Evolutionary conservation across 441 rosid species (phyloP).

Genomic region (Biscutella laevigata): DNA sequence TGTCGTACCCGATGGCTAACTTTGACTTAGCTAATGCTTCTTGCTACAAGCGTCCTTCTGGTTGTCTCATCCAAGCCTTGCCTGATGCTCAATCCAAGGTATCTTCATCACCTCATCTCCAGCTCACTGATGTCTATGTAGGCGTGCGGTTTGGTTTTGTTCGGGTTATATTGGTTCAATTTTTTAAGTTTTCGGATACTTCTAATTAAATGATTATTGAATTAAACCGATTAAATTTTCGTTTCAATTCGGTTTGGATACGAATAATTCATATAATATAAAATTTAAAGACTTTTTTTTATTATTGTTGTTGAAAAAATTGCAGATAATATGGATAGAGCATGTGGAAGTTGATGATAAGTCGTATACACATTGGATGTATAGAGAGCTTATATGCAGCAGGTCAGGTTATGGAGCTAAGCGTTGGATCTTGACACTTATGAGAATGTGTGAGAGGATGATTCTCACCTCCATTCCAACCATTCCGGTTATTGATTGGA

Average conservation of each 20-base stretch:
- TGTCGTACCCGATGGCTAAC: no score
- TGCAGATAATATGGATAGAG: conserved; percentile 68
- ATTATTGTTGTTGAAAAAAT: no score
- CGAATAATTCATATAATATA: no score
- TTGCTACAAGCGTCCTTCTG: conserved; percentile 67
- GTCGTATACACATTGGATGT: conserved; percentile 42
- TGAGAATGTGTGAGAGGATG: conserved; percentile 59
- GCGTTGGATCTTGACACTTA: conserved; percentile 50
- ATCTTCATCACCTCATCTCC: conserved; percentile 1
- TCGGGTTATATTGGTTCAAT: no score
- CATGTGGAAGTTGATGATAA: conserved; percentile 65
- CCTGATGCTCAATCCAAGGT: conserved; percentile 45
- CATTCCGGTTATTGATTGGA: conserved; percentile 23
- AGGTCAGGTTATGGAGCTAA: conserved; percentile 51
- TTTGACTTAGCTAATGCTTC: conserved; percentile 6
- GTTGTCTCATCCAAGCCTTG: conserved; percentile 58
- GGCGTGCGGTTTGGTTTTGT: no score
- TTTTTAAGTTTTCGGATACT: no score
- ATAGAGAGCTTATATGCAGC: conserved; percentile 39
- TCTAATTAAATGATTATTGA: no score
- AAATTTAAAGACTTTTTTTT: no score
- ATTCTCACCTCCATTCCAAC: conserved; percentile 11
- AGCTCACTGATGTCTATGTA: background rate
- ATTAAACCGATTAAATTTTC: no score
- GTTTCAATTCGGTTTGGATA: no score